Evolutionary conservation across 306 rosid species (phyloP).

Genomic region (Casuarina glauca): DNA sequence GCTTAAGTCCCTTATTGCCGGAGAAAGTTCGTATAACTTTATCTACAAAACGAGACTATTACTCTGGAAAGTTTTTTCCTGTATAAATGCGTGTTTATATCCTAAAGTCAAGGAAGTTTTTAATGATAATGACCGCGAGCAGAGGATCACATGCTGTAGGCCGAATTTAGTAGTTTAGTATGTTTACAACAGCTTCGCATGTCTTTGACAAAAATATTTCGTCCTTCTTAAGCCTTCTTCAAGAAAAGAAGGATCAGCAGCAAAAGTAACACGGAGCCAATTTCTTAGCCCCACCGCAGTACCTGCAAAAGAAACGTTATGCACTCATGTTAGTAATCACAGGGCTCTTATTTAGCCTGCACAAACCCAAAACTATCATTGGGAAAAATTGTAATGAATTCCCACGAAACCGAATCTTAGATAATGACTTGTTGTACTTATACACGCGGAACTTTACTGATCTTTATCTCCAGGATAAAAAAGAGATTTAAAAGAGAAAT

Average conservation of each 20-base stretch:
- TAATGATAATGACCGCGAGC: background rate
- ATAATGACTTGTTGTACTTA: background rate
- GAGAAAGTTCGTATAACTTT: background rate
- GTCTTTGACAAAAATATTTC: constrained; percentile 47
- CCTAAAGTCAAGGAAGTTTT: background rate
- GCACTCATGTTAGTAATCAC: background rate
- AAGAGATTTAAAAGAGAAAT: background rate
- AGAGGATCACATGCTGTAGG: background rate
- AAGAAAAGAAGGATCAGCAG: constrained; percentile 49
- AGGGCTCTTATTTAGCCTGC: background rate
- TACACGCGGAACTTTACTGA: background rate
- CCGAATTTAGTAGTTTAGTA: background rate
- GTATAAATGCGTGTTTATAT: background rate
- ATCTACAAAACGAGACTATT: background rate
- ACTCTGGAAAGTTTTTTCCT: background rate
- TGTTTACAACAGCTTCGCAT: constrained; percentile 22
- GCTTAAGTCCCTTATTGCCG: background rate
- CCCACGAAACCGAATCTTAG: background rate
- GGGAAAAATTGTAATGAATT: background rate
- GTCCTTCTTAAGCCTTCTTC: constrained; percentile 53
- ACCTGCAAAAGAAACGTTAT: constrained; percentile 27
- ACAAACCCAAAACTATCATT: background rate
- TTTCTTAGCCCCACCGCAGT: constrained; percentile 50
- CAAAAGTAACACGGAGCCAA: constrained; percentile 57
- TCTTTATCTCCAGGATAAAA: constrained; percentile 3